Evolutionary conservation across 163 green algal genomes (phyloP), one percentile per base, ranked within the genome.

Genomic region (Coccomyxa subellipsoidea): DNA sequence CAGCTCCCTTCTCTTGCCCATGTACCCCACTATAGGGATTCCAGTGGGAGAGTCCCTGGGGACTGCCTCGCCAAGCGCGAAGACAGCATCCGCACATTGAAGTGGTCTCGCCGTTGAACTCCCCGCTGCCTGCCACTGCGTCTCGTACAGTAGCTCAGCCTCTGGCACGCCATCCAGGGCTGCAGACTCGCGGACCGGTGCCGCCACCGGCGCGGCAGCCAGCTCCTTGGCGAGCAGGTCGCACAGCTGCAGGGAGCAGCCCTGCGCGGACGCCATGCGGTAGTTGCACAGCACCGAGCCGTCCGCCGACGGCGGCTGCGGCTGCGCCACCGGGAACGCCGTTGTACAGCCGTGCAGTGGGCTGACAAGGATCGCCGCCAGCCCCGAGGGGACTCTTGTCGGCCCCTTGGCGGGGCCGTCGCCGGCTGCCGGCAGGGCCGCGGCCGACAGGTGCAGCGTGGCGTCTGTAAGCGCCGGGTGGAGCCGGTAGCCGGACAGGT

Each of bases 391-490:
- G 47, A 59, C 47, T 59, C 47, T 59, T 12, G 47, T 59, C 15
- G 47, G 2, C 3, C 47, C 47, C 47, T 59, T 59, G 47, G 15
- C 23, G 47, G 47, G 15, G 23, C 15, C 21, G 47, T 59, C 47
- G 23, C 23, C 15, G 47, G 31, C 32, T 39, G 70, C 40, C 18
- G 71, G 15, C 34, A 40, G 38, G 27, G 66, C 69, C 12, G 69
- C 84, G 4, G 84, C 76, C 39, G 83, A 78, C 25, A 94, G 84
- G 81, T 95, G 92, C 77, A 95, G 83, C 12, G 82, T 53, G 27
- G 72, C 82, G 54, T 95, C 92, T 18, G 92, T 77, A 5, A 80
- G 39, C 0, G 89, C 90, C 7, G 92, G 90, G 73, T 95, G 90
- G 2, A 90, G 27, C 18, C 84, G 78, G 79, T 88, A 93, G 66